Evolutionary conservation across 2,329 filamentous ascomycete species (phyloP).

Genomic region (Microascus cirrosus): DNA sequence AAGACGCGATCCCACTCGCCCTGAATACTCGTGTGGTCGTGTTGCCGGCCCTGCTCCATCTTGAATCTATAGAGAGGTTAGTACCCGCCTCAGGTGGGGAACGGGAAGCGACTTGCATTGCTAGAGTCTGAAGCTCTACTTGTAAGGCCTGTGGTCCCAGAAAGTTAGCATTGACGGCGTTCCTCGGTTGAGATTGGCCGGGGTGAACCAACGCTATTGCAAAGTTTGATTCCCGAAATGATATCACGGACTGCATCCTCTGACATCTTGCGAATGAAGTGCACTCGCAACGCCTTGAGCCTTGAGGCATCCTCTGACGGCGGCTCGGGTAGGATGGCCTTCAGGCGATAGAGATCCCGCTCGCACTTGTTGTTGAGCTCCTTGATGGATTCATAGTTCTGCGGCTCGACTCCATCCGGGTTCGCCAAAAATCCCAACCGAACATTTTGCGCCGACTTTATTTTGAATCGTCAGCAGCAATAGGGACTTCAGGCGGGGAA

Average conservation of each 20-base stretch:
- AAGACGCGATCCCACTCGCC: not conserved
- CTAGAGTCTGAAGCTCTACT: not conserved
- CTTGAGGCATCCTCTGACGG: not conserved
- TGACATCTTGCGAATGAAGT: not conserved
- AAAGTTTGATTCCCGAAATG: not conserved
- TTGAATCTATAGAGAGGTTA: not conserved
- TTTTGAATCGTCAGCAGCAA: too few relatives aligned
- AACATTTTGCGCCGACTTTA: not conserved
- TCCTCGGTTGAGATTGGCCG: not conserved
- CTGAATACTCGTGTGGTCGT: not conserved
- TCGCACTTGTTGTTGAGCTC: constrained; percentile 1
- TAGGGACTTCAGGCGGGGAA: too few relatives aligned
- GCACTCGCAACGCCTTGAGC: not conserved
- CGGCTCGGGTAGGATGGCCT: not conserved
- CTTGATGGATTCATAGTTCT: not conserved
- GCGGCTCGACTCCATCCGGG: not conserved
- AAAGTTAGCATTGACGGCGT: not conserved
- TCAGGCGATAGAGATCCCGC: not conserved
- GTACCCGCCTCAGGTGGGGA: not conserved
- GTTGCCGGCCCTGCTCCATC: not conserved
- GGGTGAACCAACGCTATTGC: not conserved
- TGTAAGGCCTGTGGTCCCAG: not conserved
- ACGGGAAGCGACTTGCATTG: not conserved
- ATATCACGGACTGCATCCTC: constrained; percentile 1
- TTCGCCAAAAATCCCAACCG: not conserved